phyloP scores from a whole-genome alignment of 495 filamentous ascomycete genomes.

The Podospora tetraspora region DNA sequence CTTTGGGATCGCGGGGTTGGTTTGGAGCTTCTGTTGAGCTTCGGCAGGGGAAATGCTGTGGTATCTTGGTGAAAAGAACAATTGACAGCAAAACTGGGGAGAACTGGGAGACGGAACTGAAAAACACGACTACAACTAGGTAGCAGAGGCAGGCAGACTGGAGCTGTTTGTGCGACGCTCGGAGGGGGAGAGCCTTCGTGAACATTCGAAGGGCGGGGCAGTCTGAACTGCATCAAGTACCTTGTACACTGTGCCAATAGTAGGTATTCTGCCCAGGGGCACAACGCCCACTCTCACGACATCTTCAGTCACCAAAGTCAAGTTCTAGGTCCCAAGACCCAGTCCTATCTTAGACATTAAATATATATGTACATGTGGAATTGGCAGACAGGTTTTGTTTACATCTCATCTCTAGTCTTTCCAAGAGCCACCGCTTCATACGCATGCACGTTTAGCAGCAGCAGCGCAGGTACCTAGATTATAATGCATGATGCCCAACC shows the following conservation, averaged over 20 bases:
- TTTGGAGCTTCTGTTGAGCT: background rate
- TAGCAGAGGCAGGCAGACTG: background rate
- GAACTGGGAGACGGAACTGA: background rate
- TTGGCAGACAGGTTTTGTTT: background rate
- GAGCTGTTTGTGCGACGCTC: background rate
- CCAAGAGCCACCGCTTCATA: background rate
- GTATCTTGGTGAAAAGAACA: background rate
- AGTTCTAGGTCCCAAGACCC: background rate
- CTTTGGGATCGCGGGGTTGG: background rate
- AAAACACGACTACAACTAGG: background rate
- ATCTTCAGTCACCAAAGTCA: background rate
- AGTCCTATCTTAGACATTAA: background rate
- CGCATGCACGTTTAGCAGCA: background rate
- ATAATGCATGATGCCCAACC: background rate
- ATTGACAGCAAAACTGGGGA: background rate
- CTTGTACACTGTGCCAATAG: background rate
- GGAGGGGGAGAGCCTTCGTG: constrained; percentile 25
- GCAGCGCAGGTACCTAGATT: background rate
- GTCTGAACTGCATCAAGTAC: background rate
- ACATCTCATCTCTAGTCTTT: background rate
- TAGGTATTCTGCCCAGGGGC: background rate
- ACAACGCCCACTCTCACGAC: background rate
- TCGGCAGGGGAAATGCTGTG: background rate
- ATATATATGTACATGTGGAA: background rate
- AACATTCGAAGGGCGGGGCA: constrained; percentile 33